Percentiles rank a stretch among this genome's conserved stretches.
phyloP scores from a whole-genome alignment of 345 rosid species.

The Moricandia arvensis region DNA sequence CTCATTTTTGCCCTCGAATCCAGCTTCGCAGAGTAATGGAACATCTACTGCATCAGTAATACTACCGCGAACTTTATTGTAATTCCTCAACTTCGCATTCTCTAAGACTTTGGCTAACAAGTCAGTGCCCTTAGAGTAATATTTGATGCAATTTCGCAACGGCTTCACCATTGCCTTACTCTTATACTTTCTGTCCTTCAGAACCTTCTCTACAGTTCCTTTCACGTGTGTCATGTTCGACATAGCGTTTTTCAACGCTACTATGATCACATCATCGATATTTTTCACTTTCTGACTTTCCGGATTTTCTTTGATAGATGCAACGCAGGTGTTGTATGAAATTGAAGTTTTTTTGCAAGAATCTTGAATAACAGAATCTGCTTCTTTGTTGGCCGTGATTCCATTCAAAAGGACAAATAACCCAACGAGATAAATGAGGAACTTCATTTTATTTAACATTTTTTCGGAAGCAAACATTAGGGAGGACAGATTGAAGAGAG shows the following conservation, averaged over 20 bases:
- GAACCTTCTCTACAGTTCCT: constrained; percentile 17
- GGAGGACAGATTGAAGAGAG: neutral
- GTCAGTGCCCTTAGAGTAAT: no score
- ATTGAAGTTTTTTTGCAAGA: constrained; percentile 21
- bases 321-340: constrained; percentile 34
- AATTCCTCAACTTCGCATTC: no score
- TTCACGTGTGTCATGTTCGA: constrained; percentile 35
- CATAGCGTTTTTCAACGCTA: constrained; percentile 15
- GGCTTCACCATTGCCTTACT: no score
- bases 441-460: neutral
- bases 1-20: no score
- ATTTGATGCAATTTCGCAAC: no score
- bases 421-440: neutral
- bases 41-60: no score
- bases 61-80: no score
- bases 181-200: neutral
- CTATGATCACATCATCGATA: constrained; percentile 11
- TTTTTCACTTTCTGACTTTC: constrained; percentile 29
- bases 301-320: constrained; percentile 31
- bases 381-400: neutral
- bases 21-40: no score
- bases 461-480: no score
- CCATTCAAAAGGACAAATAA: constrained; percentile 3
- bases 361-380: constrained; percentile 2
- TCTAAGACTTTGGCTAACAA: no score